These are phyloP conservation scores for Hyphopichia khmerensis DNA, from an alignment of 1,139 yeast species.

Conservation along the genomic window DNA sequence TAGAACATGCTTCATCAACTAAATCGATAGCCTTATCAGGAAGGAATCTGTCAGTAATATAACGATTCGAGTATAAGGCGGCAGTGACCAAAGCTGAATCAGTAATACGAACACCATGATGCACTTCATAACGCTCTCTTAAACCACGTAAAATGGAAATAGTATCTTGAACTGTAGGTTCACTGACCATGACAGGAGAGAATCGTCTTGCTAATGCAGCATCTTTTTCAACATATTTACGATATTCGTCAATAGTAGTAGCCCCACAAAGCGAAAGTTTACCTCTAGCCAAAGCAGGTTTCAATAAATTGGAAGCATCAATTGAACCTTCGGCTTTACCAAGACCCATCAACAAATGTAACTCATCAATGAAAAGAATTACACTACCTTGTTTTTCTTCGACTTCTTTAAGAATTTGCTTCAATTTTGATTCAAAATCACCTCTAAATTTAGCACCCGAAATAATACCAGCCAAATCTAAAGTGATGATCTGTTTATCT, in stretches of 20 bases:
- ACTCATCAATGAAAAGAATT: constrained; percentile 87
- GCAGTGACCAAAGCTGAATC: constrained; percentile 95
- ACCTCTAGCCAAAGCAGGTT: constrained; percentile 94
- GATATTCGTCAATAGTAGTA: constrained; percentile 84
- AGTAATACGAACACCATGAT: constrained; percentile 95
- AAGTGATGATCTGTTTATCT: constrained; percentile 74
- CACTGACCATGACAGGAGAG: constrained; percentile 82
- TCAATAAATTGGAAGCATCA: constrained; percentile 90
- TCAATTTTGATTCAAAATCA: constrained; percentile 90
- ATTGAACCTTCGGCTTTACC: constrained; percentile 96
- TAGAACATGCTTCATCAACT: constrained; percentile 97
- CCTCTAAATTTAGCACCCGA: constrained; percentile 96
- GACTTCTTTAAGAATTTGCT: constrained; percentile 79
- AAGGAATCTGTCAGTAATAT: constrained; percentile 84
- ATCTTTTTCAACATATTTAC: constrained; percentile 86
- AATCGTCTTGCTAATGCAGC: constrained; percentile 91
- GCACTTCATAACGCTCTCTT: constrained; percentile 93
- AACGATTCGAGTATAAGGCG: constrained; percentile 84
- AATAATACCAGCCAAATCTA: constrained; percentile 85
- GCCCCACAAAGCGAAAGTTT: constrained; percentile 94
- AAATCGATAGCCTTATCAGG: constrained; percentile 97
- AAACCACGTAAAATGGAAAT: constrained; percentile 90
- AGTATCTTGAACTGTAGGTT: constrained; percentile 91
- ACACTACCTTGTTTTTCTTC: constrained; percentile 78
- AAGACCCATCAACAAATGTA: constrained; percentile 85